Evolutionary conservation across 495 filamentous ascomycete genomes (phyloP).

Genomic region (Entonaema liquescens): DNA sequence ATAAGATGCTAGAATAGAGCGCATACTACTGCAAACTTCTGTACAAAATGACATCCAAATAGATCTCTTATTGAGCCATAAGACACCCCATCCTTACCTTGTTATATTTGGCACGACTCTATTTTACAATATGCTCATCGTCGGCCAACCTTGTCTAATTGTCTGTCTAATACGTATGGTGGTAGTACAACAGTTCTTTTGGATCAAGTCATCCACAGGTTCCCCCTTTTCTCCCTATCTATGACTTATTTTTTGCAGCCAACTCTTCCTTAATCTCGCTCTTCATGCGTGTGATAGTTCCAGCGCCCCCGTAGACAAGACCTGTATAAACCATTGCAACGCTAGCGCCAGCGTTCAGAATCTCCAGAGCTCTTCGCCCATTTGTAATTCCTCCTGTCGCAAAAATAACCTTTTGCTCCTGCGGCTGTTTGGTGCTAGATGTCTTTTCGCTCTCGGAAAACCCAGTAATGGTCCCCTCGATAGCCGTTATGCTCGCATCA

Average conservation of each 20-base stretch:
- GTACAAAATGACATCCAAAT: constrained; percentile 43
- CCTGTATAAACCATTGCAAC: constrained; percentile 86
- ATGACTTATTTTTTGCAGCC: constrained; percentile 18
- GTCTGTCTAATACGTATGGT: constrained; percentile 33
- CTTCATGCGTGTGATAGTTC: constrained; percentile 87
- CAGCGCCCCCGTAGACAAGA: constrained; percentile 84
- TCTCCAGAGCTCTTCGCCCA: constrained; percentile 79
- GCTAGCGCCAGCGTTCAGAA: constrained; percentile 84
- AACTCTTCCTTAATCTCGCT: constrained; percentile 73
- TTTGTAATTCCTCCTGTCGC: constrained; percentile 90
- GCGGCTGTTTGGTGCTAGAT: constrained; percentile 10
- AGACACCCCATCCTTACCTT: background rate
- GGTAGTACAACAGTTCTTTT: constrained; percentile 27
- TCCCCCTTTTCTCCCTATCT: background rate
- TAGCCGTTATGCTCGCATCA: constrained; percentile 36
- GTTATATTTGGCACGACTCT: constrained; percentile 20
- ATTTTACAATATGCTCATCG: background rate
- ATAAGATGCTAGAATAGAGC: constrained; percentile 32
- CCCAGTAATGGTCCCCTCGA: constrained; percentile 45
- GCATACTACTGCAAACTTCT: constrained; percentile 35
- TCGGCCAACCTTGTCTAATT: constrained; percentile 28
- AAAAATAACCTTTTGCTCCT: constrained; percentile 81
- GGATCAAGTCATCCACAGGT: background rate
- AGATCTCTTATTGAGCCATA: constrained; percentile 40
- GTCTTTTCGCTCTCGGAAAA: constrained; percentile 39